Evolutionary conservation across 306 rosid species (phyloP).

Genomic region (Fragaria nilgerrensis): DNA sequence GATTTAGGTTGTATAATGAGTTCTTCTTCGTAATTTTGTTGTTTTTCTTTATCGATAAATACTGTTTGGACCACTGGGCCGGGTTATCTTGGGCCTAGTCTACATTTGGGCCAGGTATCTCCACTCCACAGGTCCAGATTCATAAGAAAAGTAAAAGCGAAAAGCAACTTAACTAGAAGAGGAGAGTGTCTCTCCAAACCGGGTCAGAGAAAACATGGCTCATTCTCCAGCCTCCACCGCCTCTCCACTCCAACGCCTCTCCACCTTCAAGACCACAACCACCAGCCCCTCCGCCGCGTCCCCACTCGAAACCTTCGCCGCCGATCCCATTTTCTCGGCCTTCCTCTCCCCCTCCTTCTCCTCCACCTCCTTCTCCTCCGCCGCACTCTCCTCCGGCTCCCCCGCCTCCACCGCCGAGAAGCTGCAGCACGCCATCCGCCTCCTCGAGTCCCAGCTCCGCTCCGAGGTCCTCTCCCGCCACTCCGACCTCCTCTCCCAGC

Average conservation of each 20-base stretch:
- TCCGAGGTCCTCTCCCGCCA: constrained; percentile 94
- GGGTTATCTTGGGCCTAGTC: neutral
- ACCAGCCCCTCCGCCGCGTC: constrained; percentile 33
- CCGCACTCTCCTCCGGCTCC: constrained; percentile 97
- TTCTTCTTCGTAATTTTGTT: too few species aligned
- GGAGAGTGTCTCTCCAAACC: neutral
- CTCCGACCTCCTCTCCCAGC: constrained; percentile 78
- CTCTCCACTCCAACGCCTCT: constrained; percentile 57
- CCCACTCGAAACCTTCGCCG: constrained; percentile 71
- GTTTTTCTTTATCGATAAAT: too few species aligned
- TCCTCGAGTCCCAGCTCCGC: constrained; percentile 93
- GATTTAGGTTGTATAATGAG: too few species aligned
- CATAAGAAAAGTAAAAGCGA: too few species aligned
- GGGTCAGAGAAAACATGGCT: constrained; percentile 19
- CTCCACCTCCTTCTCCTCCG: constrained; percentile 87
- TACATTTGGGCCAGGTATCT: neutral
- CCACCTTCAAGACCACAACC: constrained; percentile 50
- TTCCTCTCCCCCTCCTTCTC: constrained; percentile 88
- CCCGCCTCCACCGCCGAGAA: constrained; percentile 98
- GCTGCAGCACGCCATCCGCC: constrained; percentile 87
- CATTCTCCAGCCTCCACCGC: constrained; percentile 26
- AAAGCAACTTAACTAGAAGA: too few species aligned
- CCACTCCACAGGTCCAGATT: neutral
- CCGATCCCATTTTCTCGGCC: constrained; percentile 87
- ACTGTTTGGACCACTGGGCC: too few species aligned